Evolutionary conservation across 805 yeast genomes (phyloP), one percentile per base, ranked within the genome.

Genomic region (Metschnikowia arizonensis): DNA sequence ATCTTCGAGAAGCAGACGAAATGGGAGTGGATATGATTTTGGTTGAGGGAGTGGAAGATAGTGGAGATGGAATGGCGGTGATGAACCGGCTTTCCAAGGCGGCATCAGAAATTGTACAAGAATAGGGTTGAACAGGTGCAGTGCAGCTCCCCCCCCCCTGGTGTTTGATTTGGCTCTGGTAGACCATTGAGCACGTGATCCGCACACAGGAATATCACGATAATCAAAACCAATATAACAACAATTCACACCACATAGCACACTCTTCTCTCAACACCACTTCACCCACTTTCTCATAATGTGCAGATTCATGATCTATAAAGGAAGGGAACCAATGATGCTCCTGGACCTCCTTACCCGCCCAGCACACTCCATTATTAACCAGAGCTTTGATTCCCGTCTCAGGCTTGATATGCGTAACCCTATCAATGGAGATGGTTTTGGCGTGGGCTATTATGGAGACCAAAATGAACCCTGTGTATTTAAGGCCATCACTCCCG

Each of bases 371-470:
- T 89, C 97, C 3, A 93, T 93, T 59, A 93, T 93, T 62, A 91
- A 91, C 63, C 99, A 93, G 61, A 87, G 96, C 2, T 93, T 86
- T 59, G 99, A 93, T 62, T 82, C 93, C 33, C 68, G 99, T 40
- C 73, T 93, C 32, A 74, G 99, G 45, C 73, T 93, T 14, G 98
- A 93, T 59, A 83, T 81, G 67, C 71, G 95, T 53, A 79, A 96
- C 42, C 98, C 99, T 1, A 88, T 93, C 55, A 93, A 93, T 62
- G 99, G 99, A 33, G 99, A 93, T 64, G 99, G 99, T 0, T 93
- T 93, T 64, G 99, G 99, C 1, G 91, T 93, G 18, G 98, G 98
- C 0, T 93, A 93, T 66, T 93, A 93, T 44, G 57, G 69, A 7
- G 50, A 62, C 10, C 57, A 55, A 33, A 78, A 80, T 34, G 86